These are phyloP conservation scores for Notholithocarpus densiflorus DNA, from an alignment of 306 rosid species.

Conservation along the genomic window DNA sequence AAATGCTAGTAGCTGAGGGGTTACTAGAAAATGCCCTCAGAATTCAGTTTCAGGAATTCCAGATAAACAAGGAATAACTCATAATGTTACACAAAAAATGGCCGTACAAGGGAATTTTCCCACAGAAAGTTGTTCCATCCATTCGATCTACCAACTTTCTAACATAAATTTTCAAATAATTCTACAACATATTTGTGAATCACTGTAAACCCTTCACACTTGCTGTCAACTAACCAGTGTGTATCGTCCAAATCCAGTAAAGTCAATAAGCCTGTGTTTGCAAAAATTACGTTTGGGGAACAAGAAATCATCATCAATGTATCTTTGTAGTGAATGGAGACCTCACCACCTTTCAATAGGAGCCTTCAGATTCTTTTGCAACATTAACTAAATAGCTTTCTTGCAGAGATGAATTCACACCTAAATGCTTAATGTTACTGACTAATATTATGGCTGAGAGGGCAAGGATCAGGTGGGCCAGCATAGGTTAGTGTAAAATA, in stretches of 20 bases:
- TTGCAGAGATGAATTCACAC: not conserved
- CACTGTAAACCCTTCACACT: not conserved
- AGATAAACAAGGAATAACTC: not conserved
- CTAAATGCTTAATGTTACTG: not conserved
- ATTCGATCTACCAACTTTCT: not conserved
- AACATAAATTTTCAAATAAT: not conserved
- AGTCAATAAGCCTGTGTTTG: slow-evolving; percentile 10
- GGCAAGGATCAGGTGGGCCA: not conserved
- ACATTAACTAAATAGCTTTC: not conserved
- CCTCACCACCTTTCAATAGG: slow-evolving; percentile 7
- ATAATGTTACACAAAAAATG: not conserved
- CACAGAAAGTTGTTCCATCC: not conserved
- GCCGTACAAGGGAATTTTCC: not conserved
- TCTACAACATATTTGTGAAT: not conserved
- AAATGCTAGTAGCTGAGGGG: too few species aligned
- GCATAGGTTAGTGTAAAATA: not conserved
- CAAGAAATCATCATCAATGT: slow-evolving; percentile 1
- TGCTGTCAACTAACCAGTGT: slow-evolving; percentile 8
- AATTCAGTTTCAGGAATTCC: too few species aligned
- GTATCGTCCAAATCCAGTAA: slow-evolving; percentile 11
- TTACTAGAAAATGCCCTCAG: not conserved
- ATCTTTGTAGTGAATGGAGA: slow-evolving; percentile 11
- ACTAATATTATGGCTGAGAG: not conserved
- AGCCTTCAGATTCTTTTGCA: slow-evolving; percentile 8
- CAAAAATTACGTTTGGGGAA: slow-evolving; percentile 1